Conservation (phyloP, 2,329 filamentous ascomycete species). For the Teratosphaeriaceae sp. region DNA sequence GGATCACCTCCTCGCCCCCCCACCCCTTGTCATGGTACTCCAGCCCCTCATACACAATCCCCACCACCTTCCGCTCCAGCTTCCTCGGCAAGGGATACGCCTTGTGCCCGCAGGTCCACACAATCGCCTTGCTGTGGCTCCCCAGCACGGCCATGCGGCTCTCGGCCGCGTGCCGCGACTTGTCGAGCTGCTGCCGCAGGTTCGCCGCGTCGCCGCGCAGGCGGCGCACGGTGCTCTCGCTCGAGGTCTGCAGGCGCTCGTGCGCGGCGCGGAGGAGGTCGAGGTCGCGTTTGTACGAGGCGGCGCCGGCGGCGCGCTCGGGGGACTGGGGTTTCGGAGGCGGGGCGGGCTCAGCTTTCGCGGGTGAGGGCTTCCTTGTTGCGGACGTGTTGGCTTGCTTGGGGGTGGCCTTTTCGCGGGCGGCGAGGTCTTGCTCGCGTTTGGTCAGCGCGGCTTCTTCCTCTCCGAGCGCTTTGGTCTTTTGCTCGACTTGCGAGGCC, state of each 20-base stretch:
- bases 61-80: neutral
- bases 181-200: neutral
- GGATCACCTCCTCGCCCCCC: no score
- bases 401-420: no score
- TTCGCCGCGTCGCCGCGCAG: no score
- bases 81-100: constrained; percentile 1
- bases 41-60: constrained; percentile 1
- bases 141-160: neutral
- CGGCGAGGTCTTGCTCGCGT: neutral
- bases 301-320: no score
- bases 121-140: neutral
- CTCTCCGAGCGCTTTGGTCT: neutral
- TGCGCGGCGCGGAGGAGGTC: neutral
- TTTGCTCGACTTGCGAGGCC: neutral
- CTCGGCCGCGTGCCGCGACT: neutral
- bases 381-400: no score
- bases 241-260: neutral
- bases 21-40: no score
- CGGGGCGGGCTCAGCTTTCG: no score
- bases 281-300: neutral
- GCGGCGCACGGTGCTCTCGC: no score
- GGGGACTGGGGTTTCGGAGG: no score
- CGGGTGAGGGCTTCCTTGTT: no score
- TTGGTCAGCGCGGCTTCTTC: neutral
- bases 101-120: neutral